Evolutionary conservation across 2,329 filamentous ascomycete genomes (phyloP).

Genomic region (Penicillium italicum): DNA sequence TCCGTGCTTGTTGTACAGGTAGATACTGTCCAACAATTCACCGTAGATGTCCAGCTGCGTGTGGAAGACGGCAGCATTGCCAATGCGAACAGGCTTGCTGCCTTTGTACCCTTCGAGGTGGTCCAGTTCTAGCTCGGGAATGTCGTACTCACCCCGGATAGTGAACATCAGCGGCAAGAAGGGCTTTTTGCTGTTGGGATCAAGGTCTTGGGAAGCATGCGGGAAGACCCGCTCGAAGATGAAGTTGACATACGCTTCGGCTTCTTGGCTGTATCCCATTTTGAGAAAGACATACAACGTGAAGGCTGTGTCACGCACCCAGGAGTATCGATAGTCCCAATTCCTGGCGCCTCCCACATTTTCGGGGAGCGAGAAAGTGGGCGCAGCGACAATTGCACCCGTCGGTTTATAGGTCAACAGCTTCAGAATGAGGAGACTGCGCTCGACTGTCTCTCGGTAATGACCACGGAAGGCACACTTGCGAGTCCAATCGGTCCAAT

Average conservation of each 20-base stretch:
- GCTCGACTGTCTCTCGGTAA: slow-evolving; percentile 67
- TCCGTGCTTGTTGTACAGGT: slow-evolving; percentile 75
- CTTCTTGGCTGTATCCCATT: slow-evolving; percentile 71
- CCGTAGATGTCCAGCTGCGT: slow-evolving; percentile 77
- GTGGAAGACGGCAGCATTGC: slow-evolving; percentile 73
- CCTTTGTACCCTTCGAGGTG: slow-evolving; percentile 71
- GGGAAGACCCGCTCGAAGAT: slow-evolving; percentile 65
- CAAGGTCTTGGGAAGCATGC: slow-evolving; percentile 52
- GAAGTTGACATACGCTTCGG: slow-evolving; percentile 74
- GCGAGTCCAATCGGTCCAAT: slow-evolving; percentile 70
- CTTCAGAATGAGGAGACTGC: slow-evolving; percentile 71
- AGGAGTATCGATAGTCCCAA: slow-evolving; percentile 58
- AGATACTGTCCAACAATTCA: slow-evolving; percentile 72
- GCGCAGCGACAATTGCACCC: slow-evolving; percentile 71
- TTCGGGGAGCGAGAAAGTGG: slow-evolving; percentile 74
- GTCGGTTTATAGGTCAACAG: slow-evolving; percentile 75
- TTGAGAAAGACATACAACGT: slow-evolving; percentile 73
- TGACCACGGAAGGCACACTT: slow-evolving; percentile 68
- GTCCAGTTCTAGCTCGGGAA: slow-evolving; percentile 64
- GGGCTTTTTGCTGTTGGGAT: slow-evolving; percentile 51
- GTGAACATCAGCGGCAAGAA: slow-evolving; percentile 76
- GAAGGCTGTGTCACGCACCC: slow-evolving; percentile 74
- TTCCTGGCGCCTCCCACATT: slow-evolving; percentile 63
- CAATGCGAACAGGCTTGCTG: slow-evolving; percentile 69
- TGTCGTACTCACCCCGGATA: slow-evolving; percentile 69